phyloP scores from a whole-genome alignment of 176 grass and related monocot species.

The Elaeis guineensis region DNA sequence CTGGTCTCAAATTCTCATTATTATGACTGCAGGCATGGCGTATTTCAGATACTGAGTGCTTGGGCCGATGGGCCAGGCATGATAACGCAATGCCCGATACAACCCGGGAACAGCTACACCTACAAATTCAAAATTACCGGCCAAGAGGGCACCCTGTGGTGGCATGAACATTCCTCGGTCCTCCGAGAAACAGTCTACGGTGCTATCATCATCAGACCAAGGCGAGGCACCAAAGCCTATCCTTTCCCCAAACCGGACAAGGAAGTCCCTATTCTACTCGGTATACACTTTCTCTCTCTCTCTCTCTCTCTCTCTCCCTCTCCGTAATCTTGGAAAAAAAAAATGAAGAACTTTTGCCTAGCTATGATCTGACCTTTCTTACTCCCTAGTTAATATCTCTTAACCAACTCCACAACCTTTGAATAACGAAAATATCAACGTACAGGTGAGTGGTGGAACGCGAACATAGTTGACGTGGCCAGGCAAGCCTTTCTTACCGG shows the following conservation, averaged over 20 bases:
- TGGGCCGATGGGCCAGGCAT: slow-evolving; percentile 71
- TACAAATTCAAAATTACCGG: slow-evolving; percentile 46
- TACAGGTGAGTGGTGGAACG: slow-evolving; percentile 75
- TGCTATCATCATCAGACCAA: slow-evolving; percentile 44
- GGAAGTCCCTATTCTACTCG: slow-evolving; percentile 38
- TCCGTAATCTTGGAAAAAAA: too few relatives aligned
- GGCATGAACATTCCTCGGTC: slow-evolving; percentile 55
- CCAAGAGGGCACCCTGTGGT: slow-evolving; percentile 87
- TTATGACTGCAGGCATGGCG: slow-evolving; percentile 46
- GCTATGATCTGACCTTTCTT: too few relatives aligned
- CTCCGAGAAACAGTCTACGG: slow-evolving; percentile 53
- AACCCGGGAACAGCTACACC: slow-evolving; percentile 32
- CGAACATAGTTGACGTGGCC: slow-evolving; percentile 25
- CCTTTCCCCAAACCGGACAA: slow-evolving; percentile 44
- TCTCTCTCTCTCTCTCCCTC: too few relatives aligned
- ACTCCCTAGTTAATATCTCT: too few relatives aligned
- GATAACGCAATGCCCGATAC: slow-evolving; percentile 78
- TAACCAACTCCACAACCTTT: too few relatives aligned
- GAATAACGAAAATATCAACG: too few relatives aligned
- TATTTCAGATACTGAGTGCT: slow-evolving; percentile 42
- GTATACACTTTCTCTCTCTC: slow-evolving; percentile 3
- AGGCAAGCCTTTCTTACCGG: slow-evolving; percentile 2
- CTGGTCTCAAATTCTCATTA: background rate
- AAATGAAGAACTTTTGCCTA: too few relatives aligned
- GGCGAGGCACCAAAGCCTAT: slow-evolving; percentile 17